Conservation (phyloP, 1,284 basidiomycete species). For the Ganoderma meredithae region DNA sequence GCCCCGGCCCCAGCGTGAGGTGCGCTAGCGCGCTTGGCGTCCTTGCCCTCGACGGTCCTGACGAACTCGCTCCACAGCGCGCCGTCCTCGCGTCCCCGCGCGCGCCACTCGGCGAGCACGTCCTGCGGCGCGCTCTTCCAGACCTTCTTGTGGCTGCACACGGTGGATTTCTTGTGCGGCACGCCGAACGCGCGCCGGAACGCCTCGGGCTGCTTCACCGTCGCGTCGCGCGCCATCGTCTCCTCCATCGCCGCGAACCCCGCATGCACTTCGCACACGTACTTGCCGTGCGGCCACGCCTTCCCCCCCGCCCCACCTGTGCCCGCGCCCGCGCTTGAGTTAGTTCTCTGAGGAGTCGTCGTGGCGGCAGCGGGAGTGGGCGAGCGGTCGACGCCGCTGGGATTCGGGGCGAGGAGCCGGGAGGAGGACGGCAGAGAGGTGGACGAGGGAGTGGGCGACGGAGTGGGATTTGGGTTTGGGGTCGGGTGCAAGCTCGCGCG, state of each 20-base stretch:
- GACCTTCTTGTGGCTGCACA: slow-evolving; percentile 69
- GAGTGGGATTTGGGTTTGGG: slow-evolving; percentile 9
- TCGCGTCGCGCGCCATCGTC: slow-evolving; percentile 50
- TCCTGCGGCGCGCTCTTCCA: slow-evolving; percentile 60
- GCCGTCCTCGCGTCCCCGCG: slow-evolving; percentile 58
- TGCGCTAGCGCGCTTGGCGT: slow-evolving; percentile 19
- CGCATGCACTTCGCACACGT: slow-evolving; percentile 62
- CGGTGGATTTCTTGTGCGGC: slow-evolving; percentile 73
- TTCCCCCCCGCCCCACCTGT: slow-evolving; percentile 51
- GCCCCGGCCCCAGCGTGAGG: neutral
- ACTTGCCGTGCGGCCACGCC: slow-evolving; percentile 77
- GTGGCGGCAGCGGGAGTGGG: neutral
- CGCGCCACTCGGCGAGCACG: slow-evolving; percentile 55
- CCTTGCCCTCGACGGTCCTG: slow-evolving; percentile 48
- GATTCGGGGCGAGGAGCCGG: neutral
- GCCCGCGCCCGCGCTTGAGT: neutral
- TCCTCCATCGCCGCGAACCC: slow-evolving; percentile 66
- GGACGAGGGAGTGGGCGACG: slow-evolving; percentile 1
- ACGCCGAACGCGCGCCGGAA: slow-evolving; percentile 72
- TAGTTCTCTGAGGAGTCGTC: neutral
- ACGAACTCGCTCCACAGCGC: slow-evolving; percentile 75
- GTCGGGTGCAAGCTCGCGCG: slow-evolving; percentile 1
- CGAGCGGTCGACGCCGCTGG: neutral
- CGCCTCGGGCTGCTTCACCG: slow-evolving; percentile 61
- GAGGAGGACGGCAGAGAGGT: neutral